phyloP scores from a whole-genome alignment of 768 basidiomycete genomes.

The Coprinopsis marcescibilis region DNA sequence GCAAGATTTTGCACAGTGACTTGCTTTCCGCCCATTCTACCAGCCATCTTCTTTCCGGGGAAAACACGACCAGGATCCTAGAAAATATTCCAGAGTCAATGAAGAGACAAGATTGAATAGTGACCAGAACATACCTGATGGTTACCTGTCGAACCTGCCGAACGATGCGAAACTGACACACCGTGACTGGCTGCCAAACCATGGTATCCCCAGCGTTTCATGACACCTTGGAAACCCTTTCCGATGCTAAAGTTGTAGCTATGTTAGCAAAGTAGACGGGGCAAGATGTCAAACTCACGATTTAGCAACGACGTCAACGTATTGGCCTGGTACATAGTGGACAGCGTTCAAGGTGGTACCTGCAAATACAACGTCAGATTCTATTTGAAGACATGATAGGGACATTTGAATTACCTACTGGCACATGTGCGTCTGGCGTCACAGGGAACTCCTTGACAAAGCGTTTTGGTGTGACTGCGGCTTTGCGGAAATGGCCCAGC shows the following conservation, averaged over 20 bases:
- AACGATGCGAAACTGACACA: conserved; percentile 91
- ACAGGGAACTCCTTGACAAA: conserved; percentile 87
- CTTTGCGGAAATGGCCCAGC: conserved; percentile 85
- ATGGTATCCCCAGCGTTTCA: conserved; percentile 95
- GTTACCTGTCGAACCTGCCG: conserved; percentile 88
- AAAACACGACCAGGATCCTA: conserved; percentile 95
- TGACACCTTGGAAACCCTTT: conserved; percentile 94
- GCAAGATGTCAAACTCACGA: conserved; percentile 52
- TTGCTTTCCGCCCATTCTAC: conserved; percentile 80
- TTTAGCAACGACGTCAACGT: conserved; percentile 84
- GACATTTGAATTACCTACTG: conserved; percentile 59
- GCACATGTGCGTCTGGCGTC: conserved; percentile 83
- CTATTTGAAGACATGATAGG: neutral
- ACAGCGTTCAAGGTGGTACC: conserved; percentile 86
- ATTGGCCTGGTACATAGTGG: conserved; percentile 97
- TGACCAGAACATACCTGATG: conserved; percentile 63
- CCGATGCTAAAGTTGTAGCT: conserved; percentile 59
- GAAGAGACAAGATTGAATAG: neutral
- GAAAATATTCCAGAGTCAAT: conserved; percentile 8
- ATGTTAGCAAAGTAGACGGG: neutral
- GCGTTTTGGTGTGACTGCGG: conserved; percentile 75
- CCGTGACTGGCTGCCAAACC: conserved; percentile 93
- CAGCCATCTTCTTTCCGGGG: conserved; percentile 99
- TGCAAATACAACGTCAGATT: conserved; percentile 23
- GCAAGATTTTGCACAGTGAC: conserved; percentile 84